phyloP scores from a whole-genome alignment of 306 rosid species.

The Calophaca sinica region DNA sequence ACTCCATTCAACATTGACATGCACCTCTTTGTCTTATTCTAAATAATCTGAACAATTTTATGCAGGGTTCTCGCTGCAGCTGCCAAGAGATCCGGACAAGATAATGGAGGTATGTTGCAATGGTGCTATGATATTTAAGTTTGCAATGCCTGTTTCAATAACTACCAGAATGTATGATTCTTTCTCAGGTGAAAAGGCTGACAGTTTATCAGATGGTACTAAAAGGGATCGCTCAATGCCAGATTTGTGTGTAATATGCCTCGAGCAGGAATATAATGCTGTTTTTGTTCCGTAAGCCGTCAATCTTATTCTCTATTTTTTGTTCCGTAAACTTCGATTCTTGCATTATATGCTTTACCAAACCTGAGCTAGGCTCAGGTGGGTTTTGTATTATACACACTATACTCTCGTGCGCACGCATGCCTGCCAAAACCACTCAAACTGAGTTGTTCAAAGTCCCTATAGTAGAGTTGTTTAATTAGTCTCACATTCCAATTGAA shows the following conservation, averaged over 20 bases:
- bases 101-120: conserved; percentile 67
- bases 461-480: too few relatives aligned
- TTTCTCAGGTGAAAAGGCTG: conserved; percentile 69
- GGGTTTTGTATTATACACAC: too few relatives aligned
- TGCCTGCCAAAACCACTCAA: too few relatives aligned
- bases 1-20: conserved; percentile 29
- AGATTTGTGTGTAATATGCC: conserved; percentile 95
- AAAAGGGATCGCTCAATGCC: conserved; percentile 82
- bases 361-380: too few relatives aligned
- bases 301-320: conserved; percentile 26
- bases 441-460: too few relatives aligned
- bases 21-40: conserved; percentile 11
- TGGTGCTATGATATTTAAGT: conserved; percentile 8
- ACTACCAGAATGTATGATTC: conserved; percentile 31
- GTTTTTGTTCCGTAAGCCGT: conserved; percentile 96
- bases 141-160: conserved; percentile 32
- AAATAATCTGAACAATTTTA: conserved; percentile 41
- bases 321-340: too few relatives aligned
- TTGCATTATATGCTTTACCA: too few relatives aligned
- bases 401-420: too few relatives aligned
- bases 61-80: conserved; percentile 98
- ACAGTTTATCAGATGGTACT: conserved; percentile 58
- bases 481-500: not conserved
- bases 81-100: conserved; percentile 78
- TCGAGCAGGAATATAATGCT: conserved; percentile 88